Percentiles rank a stretch among this genome's conserved stretches.
Evolutionary conservation across 2,329 filamentous ascomycete species (phyloP).

Genomic region (Bipolaris cookei): DNA sequence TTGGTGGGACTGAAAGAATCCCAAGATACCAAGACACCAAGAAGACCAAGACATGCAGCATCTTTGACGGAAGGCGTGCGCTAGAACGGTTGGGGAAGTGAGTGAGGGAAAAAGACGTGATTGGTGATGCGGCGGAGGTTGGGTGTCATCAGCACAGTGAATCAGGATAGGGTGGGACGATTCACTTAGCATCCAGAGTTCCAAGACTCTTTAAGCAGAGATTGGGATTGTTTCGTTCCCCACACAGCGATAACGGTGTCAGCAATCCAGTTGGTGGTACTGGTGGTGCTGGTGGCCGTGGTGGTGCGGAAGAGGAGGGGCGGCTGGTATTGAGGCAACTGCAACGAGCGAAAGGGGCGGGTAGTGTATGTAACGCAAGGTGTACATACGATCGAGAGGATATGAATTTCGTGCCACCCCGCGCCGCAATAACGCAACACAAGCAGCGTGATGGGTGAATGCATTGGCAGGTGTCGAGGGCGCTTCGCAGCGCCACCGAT

Average conservation of each 20-base stretch:
- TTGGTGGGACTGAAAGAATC: not conserved
- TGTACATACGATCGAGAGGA: too few species aligned
- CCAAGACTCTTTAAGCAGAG: conserved; percentile 20
- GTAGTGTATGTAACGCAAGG: not conserved
- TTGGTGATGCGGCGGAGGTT: not conserved
- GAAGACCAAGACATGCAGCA: conserved; percentile 15
- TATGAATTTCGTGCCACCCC: not conserved
- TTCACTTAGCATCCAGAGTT: conserved; percentile 2
- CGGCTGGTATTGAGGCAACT: conserved; percentile 13
- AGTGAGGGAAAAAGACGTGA: not conserved
- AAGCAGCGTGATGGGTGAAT: not conserved
- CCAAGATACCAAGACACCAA: conserved; percentile 3
- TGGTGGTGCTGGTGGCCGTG: not conserved
- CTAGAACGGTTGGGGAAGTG: conserved; percentile 6
- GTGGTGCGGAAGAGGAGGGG: not conserved
- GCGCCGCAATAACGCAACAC: conserved; percentile 16
- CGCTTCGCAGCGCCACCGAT: conserved; percentile 22
- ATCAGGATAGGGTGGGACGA: conserved; percentile 5
- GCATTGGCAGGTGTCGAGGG: conserved; percentile 5
- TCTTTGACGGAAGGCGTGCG: not conserved
- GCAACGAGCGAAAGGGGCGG: conserved; percentile 22
- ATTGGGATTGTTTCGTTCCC: conserved; percentile 11
- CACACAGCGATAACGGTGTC: conserved; percentile 26
- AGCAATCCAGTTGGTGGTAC: conserved; percentile 5
- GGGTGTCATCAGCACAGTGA: conserved; percentile 9